Evolutionary conservation across 441 rosid genomes (phyloP).

Genomic region (Manihot esculenta): DNA sequence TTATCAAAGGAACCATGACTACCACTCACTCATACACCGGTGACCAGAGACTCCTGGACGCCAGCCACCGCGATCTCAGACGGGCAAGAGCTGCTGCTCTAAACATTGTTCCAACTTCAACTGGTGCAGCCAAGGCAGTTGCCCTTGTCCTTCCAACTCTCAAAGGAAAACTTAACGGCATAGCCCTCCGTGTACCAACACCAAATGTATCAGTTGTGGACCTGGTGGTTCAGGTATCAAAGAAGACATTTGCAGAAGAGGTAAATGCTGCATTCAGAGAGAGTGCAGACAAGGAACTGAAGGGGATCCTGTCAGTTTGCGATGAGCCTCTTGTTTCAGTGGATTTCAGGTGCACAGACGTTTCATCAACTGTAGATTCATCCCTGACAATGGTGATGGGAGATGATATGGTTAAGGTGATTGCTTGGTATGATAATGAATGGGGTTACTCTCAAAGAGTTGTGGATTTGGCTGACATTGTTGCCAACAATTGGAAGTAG

Average conservation of each 20-base stretch:
- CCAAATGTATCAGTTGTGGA: constrained; percentile 95
- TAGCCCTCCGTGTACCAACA: constrained; percentile 94
- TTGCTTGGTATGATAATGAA: constrained; percentile 97
- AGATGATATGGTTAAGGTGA: constrained; percentile 96
- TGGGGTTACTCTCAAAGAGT: constrained; percentile 99
- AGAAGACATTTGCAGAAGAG: constrained; percentile 94
- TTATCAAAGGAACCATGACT: constrained; percentile 93
- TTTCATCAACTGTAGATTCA: constrained; percentile 79
- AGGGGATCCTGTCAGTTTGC: constrained; percentile 81
- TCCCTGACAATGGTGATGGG: constrained; percentile 98
- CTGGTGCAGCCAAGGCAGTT: constrained; percentile 97
- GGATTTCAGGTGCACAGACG: constrained; percentile 92
- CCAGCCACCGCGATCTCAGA: constrained; percentile 93
- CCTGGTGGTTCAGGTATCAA: constrained; percentile 85
- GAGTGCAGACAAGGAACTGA: constrained; percentile 74
- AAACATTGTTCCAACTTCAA: constrained; percentile 91
- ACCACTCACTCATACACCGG: constrained; percentile 98
- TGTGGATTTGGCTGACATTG: constrained; percentile 92
- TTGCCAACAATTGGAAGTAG: constrained; percentile 83
- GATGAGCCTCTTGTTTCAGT: constrained; percentile 95
- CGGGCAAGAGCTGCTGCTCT: constrained; percentile 96
- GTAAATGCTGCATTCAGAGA: constrained; percentile 92
- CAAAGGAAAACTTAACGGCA: constrained; percentile 92
- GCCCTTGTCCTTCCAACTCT: constrained; percentile 90
- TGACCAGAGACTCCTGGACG: constrained; percentile 90